phyloP scores from a whole-genome alignment of 106 monocot species.

The Vanilla planifolia region DNA sequence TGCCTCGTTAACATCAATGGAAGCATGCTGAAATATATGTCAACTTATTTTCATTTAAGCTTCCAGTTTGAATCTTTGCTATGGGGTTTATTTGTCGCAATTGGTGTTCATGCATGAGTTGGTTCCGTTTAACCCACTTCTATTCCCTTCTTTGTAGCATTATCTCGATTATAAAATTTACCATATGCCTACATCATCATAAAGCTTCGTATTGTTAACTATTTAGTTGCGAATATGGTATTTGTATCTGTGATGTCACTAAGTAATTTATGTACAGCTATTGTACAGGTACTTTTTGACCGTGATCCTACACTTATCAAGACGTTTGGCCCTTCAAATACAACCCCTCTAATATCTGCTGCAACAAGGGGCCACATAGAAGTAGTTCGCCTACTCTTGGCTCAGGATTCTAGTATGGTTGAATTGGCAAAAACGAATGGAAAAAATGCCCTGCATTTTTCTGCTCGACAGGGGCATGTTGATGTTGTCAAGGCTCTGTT shows the following conservation, averaged over 20 bases:
- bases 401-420: conserved; percentile 14
- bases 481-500: conserved; percentile 25
- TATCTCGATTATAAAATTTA: too few species aligned
- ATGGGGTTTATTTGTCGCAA: too few species aligned
- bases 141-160: too few species aligned
- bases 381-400: conserved; percentile 14
- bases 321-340: conserved; percentile 25
- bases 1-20: too few species aligned
- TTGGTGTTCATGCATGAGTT: too few species aligned
- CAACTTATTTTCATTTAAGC: too few species aligned
- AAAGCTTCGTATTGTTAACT: too few species aligned
- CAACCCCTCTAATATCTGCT: conserved; percentile 30
- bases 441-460: conserved; percentile 31
- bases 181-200: too few species aligned
- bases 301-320: conserved; percentile 20
- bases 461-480: conserved; percentile 25
- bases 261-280: conserved; percentile 15
- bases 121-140: too few species aligned
- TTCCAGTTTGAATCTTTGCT: too few species aligned
- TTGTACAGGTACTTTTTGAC: conserved; percentile 25
- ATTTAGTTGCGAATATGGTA: too few species aligned
- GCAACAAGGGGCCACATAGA: conserved; percentile 25
- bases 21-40: too few species aligned
- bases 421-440: conserved; percentile 27
- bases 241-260: not conserved